Evolutionary conservation across 2,329 filamentous ascomycete genomes (phyloP), one percentile per base, ranked within the genome.

Genomic region (Beauveria bassiana): DNA sequence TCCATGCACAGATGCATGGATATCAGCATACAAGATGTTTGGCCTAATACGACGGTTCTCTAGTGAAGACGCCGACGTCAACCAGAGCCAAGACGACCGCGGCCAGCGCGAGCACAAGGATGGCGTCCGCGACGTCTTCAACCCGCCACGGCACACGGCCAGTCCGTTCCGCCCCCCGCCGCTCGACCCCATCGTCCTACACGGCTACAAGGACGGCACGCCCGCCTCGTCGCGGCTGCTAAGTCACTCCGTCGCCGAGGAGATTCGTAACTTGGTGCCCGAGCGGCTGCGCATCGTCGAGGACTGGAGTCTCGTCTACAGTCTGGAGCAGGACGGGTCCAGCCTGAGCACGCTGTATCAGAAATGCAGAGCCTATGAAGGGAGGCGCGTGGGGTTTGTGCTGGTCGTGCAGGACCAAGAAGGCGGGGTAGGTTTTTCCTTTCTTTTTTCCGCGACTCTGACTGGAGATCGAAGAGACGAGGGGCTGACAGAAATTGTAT

Each of bases 91-190:
- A 56, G 63, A 69, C 50, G 70, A 69, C 63, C 57, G 40, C 52
- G 49, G 51, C 56, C 66, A 53, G 50, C 34, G 38, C 53, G n/a
- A 28, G 2, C 54, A 66, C 52, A 74, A 75, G 38, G 77, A 82
- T 65, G 80, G 81, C 65, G 76, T 86, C 71, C 78, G 79, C 66
- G 81, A 81, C 58, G 81, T 87, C 64, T 90, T 85, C 73, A 69
- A 69, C 22, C 74, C 74, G n/a, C 58, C 68, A 20, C 67, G 65
- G 46, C 85, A 90, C 66, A 86, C 83, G 59, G 82, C 84, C 7
- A 92, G 89, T 14, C 92, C 91, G 1, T 92, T 96, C 73, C 89
- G 92, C 67, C 91, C 92, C 1, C 93, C 93, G 12, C 93, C 93
- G 0, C 83, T 98, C 55, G 93, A 93, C 61, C 91, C 93, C 0